Base-by-base conservation (phyloP, 1,284 basidiomycete genomes). In the Vanrija pseudolonga region DNA sequence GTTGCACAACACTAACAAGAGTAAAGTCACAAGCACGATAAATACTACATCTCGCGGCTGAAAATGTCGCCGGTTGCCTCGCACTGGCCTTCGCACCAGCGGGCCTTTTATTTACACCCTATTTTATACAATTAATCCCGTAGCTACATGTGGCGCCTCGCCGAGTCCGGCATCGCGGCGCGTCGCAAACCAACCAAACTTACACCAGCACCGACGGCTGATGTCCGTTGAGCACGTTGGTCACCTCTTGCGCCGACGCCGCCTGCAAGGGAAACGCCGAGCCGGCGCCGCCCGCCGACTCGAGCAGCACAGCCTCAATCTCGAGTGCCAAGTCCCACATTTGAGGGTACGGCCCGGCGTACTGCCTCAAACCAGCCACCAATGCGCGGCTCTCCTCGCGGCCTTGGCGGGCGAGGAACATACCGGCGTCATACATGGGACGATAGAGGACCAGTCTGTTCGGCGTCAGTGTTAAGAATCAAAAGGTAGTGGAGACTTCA, bases 301-400 rank as follows among this genome's bases (percentile, higher is more conserved):
- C 22, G 36, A 17, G 15, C 32, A 46, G n/a, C 32, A 20, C 38
- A 6, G 42, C 32, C 42, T 74, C 73, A 22, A 80, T 65, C 46
- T 87, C 83, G 37, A 80, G 79, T 1, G 89, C 87, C 62, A 87
- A 83, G 28, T 89, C 87, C 51, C 85, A 87, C 45, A 88, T 86
- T 66, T 92, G 89, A 67, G 91, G 90, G 55, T 75, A 80, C 15
- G 76, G 64, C 20, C 66, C 61, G 4, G 76, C 87, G 71, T 94
- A 94, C 76, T 96, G 93, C 64, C 88, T 82, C 43, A 96, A 80
- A 6, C 88, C 93, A 9, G 81, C 83, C 63, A 94, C 85, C 69
- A 90, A 92, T 64, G 87, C 86, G 52, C 81, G 76, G 22, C 88
- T 87, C 76, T 95, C 92, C 4, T 84, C 84, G 19, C 88, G 84